These are phyloP conservation scores for Rhododendron molle DNA, from an alignment of 148 eudicot species.

Conservation along the genomic window DNA sequence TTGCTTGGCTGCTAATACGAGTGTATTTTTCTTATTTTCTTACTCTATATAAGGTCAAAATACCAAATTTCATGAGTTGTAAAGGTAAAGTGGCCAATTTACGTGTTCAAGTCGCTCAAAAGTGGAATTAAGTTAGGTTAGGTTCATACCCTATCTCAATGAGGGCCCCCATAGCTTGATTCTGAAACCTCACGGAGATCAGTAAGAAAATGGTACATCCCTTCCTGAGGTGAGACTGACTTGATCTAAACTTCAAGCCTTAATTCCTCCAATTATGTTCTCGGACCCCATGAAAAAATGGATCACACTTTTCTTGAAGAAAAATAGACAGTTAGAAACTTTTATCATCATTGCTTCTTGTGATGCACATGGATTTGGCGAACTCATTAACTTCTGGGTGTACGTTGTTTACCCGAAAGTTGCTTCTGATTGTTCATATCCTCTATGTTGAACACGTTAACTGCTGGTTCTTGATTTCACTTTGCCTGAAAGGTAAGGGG, in stretches of 20 bases:
- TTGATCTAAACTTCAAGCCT: background rate
- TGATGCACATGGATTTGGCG: background rate
- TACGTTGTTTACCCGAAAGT: background rate
- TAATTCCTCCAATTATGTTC: background rate
- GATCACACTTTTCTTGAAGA: background rate
- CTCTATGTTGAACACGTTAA: background rate
- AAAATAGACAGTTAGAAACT: background rate
- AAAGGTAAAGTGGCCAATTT: background rate
- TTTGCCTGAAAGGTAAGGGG: background rate
- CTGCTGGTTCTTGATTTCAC: background rate
- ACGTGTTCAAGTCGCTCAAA: background rate
- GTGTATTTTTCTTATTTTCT: background rate
- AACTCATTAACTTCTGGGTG: background rate
- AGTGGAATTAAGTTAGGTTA: background rate
- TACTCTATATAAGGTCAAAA: background rate
- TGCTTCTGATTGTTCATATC: background rate
- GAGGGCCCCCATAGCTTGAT: background rate
- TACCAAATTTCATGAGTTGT: background rate
- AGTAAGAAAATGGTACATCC: background rate
- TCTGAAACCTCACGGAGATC: background rate
- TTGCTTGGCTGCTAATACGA: background rate
- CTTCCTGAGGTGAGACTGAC: background rate
- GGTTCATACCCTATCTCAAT: background rate
- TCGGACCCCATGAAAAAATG: background rate
- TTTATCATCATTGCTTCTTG: background rate